These are phyloP conservation scores for Colletotrichum tofieldiae DNA, from an alignment of 2,329 filamentous ascomycete genomes.

Conservation along the genomic window DNA sequence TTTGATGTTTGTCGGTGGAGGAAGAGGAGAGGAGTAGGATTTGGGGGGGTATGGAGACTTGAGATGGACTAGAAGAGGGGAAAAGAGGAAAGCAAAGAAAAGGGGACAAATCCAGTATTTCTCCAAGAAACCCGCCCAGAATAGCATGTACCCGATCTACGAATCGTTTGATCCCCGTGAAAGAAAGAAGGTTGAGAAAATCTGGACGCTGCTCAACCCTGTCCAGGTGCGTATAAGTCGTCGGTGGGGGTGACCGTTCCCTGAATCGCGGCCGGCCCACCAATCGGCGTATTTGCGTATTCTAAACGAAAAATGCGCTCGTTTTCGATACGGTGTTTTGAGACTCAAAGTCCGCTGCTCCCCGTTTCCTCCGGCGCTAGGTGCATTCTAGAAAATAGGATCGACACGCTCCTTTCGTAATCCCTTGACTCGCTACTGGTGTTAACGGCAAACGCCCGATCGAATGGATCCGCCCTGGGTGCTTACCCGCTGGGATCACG, in stretches of 20 bases:
- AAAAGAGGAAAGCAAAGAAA: not conserved
- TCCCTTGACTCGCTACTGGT: not conserved
- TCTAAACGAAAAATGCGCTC: conserved; percentile 19
- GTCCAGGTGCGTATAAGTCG: conserved; percentile 28
- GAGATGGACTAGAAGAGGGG: not conserved
- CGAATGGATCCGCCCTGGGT: not conserved
- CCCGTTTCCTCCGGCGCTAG: not conserved
- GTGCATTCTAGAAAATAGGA: not conserved
- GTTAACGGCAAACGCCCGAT: not conserved
- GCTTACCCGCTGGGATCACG: not conserved
- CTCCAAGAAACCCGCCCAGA: not conserved
- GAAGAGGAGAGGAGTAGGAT: not conserved
- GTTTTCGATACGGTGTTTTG: conserved; percentile 8
- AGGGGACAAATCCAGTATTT: not conserved
- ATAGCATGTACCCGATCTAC: not conserved
- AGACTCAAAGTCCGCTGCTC: conserved; percentile 2
- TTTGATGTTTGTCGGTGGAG: not conserved
- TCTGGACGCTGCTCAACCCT: not conserved
- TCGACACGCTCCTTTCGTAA: not conserved
- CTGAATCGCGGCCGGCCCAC: conserved; percentile 7
- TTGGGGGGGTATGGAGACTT: not conserved
- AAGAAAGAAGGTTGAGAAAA: not conserved
- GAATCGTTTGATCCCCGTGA: not conserved
- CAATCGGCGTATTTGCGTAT: conserved; percentile 24
- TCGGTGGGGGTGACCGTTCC: not conserved